Evolutionary conservation across 2,329 filamentous ascomycete species (phyloP), one percentile per base, ranked within the genome.

Genomic region (Endoconidiophora polonica): DNA sequence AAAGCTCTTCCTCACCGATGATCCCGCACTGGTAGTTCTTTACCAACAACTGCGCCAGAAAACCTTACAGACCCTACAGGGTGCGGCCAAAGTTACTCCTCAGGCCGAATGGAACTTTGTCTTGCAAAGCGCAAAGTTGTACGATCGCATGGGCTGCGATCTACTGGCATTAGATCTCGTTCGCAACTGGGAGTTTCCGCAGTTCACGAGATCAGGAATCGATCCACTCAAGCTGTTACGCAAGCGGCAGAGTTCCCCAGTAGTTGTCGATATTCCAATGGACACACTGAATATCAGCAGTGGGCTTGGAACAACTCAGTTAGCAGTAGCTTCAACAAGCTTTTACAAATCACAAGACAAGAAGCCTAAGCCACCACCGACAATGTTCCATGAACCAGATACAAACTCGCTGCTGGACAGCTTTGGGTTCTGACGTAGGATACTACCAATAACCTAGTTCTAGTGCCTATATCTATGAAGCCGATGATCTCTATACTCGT

Each of bases 71-170:
- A 93, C 86, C 0, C 73, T 94, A 5, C 79, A 81, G 29, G 88
- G 87, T n/a, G 86, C 86, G 5, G 81, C 83, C 0, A 86, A 86
- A 63, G 73, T 94, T 16, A 81, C 79, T 2, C 81, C 84, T 0
- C 76, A 75, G 54, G 79, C 81, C 3, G 88, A 95, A 64, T 94
- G 86, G 84, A 77, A 83, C 29, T 94, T 95, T 61, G 79, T 95
- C 1, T 68, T 94, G 20, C 86, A 91, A 57, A 94, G 86, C 48
- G 86, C 87, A 14, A 73, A 79, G 49, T 69, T 91, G 16, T 96
- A 88, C 60, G 83, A 83, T 61, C 81, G 86, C 6, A 95, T 91
- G 88, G 90, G 91, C 2, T 94, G 91, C 60, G 90, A 95, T 63
- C 65, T 94, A 6, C 73, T 96, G 0, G 91, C 88, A 1, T 68